Evolutionary conservation across 768 basidiomycete genomes (phyloP), one percentile per base, ranked within the genome.

Genomic region (Tricholoma matsutake): DNA sequence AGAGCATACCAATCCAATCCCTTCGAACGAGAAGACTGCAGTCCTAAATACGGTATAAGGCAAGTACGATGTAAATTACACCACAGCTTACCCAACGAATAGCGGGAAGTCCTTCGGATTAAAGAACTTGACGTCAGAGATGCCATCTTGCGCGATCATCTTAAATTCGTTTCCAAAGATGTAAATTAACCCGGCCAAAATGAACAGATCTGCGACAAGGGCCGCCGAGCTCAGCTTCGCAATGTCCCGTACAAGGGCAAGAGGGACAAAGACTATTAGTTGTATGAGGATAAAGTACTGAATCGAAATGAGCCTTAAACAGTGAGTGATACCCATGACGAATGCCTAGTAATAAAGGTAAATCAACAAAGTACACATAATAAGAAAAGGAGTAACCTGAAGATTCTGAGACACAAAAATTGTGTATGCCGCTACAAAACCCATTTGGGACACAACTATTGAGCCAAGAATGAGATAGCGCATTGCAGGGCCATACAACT

Each of bases 21-120:
- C 96, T 74, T 99, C 96, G 67, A 98, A 99, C 1, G 97, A 94
- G 74, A 98, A 98, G 31, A 98, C 96, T 3, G 97, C 96, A 22
- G 97, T 98, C 7, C 95, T 94, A 62, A 28, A 53, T 39, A 13
- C 34, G 28, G 32, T 8, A 60, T 47, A 63, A 53, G 41, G 63
- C 45, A 37, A 16, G 28, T 14, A 59, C 63, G 5, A 64, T 52
- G 52, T 4, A 25, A 60, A 53, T 9, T n/a, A 22, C 35, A 43
- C 25, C 11, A 52, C 53, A 31, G 76, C 87, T 65, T 66, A 92
- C 91, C 94, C 97, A 60, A 99, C 91, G 62, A 99, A 85, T 18
- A 98, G 76, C 0, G 96, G 88, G 78, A 94, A 99, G 64, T 93
- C 89, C 69, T 85, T 88, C 3, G 86, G 72, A 73, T 99, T 99